Conservation (phyloP, 2,329 filamentous ascomycete species). For the Pezicula carpinea region DNA sequence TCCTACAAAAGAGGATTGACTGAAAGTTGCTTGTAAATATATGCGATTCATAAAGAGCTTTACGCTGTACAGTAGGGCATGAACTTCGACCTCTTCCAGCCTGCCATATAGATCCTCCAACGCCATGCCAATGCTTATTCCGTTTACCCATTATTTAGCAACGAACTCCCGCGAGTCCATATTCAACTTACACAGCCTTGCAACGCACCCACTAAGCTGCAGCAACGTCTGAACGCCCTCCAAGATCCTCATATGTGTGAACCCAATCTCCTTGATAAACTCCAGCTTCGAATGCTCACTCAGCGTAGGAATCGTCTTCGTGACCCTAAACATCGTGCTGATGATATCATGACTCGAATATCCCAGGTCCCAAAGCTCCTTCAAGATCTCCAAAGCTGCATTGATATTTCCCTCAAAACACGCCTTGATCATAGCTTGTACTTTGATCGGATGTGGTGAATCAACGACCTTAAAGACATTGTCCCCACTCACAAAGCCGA, state of each 20-base stretch:
- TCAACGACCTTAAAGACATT: slow-evolving; percentile 98
- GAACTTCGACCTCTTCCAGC: neutral
- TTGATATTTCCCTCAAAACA: slow-evolving; percentile 92
- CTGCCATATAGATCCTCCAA: slow-evolving; percentile 1
- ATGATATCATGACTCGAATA: slow-evolving; percentile 99
- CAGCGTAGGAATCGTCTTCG: slow-evolving; percentile 87
- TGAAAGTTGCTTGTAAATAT: neutral
- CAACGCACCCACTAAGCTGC: slow-evolving; percentile 89
- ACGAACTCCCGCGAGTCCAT: slow-evolving; percentile 87
- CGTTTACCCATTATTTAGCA: slow-evolving; percentile 18
- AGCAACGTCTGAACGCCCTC: slow-evolving; percentile 94
- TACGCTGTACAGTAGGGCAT: slow-evolving; percentile 9
- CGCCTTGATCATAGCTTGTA: slow-evolving; percentile 97
- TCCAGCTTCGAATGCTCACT: slow-evolving; percentile 95
- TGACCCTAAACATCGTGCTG: slow-evolving; percentile 98
- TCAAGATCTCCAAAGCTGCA: slow-evolving; percentile 76
- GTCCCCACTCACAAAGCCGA: slow-evolving; percentile 94
- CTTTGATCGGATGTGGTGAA: slow-evolving; percentile 94
- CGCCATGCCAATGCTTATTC: slow-evolving; percentile 27
- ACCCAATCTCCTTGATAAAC: slow-evolving; percentile 98
- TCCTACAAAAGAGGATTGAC: neutral
- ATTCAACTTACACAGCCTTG: slow-evolving; percentile 87
- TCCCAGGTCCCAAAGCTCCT: slow-evolving; percentile 89
- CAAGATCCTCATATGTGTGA: slow-evolving; percentile 98
- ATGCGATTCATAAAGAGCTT: slow-evolving; percentile 4